Conservation (phyloP, 768 basidiomycete species). For the Leucocoprinus birnbaumii region DNA sequence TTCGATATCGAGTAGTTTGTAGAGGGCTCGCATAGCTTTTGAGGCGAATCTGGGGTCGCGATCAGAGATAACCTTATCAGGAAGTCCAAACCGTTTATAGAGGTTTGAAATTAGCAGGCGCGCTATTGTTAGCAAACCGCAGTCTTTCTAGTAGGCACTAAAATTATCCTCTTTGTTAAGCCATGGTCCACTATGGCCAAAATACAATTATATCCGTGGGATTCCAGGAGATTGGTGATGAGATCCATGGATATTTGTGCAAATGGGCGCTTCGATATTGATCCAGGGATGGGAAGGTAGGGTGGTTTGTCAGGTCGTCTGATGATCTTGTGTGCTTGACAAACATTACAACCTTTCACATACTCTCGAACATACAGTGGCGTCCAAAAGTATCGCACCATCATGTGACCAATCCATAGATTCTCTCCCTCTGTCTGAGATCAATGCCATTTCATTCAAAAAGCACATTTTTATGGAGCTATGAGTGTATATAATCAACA, state of each 20-base stretch:
- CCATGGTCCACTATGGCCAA: constrained; percentile 24
- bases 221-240: background rate
- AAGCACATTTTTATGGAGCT: no score
- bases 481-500: no score
- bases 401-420: no score
- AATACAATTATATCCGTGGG: constrained; percentile 18
- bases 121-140: constrained; percentile 3
- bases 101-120: background rate
- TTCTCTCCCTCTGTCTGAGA: no score
- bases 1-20: constrained; percentile 16
- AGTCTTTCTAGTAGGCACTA: constrained; percentile 17
- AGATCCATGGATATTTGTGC: background rate
- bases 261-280: background rate
- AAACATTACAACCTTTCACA: background rate
- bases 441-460: no score
- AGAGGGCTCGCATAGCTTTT: constrained; percentile 18
- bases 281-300: background rate
- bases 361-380: no score
- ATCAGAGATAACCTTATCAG: constrained; percentile 15
- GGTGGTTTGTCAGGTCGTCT: constrained; percentile 3
- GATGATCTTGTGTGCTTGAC: constrained; percentile 14
- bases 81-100: constrained; percentile 10
- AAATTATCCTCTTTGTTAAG: constrained; percentile 24
- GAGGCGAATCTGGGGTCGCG: constrained; percentile 22
- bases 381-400: no score